phyloP scores from a whole-genome alignment of 2,329 filamentous ascomycete species.

The Ophiostoma piceae region DNA sequence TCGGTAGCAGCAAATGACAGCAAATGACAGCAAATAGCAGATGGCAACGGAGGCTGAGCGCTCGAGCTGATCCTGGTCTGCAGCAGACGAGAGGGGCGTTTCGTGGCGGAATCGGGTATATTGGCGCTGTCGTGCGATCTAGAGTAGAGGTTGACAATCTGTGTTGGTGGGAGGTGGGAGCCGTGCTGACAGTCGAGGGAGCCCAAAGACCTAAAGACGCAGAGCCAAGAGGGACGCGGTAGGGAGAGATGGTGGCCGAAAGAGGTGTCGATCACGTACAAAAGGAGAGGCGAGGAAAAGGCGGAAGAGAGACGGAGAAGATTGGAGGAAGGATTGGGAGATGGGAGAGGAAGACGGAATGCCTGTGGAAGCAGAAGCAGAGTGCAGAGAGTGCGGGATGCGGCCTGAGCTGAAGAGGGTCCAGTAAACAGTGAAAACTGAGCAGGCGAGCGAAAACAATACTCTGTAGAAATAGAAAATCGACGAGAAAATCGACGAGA shows the following conservation, averaged over 20 bases:
- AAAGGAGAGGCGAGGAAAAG: constrained; percentile 2
- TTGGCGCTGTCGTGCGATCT: not conserved
- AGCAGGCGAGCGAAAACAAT: not conserved
- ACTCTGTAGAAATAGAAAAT: not conserved
- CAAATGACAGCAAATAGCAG: too few species aligned
- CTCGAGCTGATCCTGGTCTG: not conserved
- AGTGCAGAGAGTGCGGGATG: constrained; percentile 2
- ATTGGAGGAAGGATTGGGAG: not conserved
- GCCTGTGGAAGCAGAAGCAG: not conserved
- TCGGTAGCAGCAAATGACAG: not conserved
- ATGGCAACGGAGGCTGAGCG: not conserved
- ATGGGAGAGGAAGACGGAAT: not conserved
- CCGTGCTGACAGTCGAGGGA: not conserved
- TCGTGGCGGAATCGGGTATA: constrained; percentile 5
- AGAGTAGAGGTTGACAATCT: not conserved
- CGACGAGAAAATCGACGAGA: not conserved
- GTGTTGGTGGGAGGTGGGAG: not conserved
- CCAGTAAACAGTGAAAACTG: not conserved
- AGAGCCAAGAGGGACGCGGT: not conserved
- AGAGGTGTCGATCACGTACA: not conserved
- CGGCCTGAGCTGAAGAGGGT: constrained; percentile 11
- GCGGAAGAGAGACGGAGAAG: not conserved
- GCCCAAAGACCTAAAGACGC: not conserved
- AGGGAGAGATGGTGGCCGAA: not conserved
- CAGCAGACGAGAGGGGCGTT: constrained; percentile 2